phyloP scores from a whole-genome alignment of 768 basidiomycete genomes.

The Lactifluus echinatus region DNA sequence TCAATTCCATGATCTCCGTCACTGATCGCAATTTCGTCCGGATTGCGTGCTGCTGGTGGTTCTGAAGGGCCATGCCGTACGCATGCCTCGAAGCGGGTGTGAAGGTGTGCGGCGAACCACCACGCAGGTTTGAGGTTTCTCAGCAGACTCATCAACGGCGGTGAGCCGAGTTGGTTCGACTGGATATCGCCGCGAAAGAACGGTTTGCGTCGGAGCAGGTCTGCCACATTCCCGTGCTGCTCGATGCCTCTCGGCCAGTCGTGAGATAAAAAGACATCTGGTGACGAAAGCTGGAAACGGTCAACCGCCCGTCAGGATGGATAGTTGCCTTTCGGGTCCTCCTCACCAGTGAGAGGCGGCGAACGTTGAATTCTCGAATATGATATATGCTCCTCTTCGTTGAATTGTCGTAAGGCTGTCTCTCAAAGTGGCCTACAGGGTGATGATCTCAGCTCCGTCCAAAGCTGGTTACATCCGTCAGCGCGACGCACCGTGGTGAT shows the following conservation, averaged over 20 bases:
- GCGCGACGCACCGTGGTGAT: conserved; percentile 42
- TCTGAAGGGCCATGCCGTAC: conserved; percentile 34
- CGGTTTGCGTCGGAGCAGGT: conserved; percentile 64
- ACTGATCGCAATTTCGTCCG: conserved; percentile 43
- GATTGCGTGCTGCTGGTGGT: conserved; percentile 27
- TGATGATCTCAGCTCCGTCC: background rate
- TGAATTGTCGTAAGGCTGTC: conserved; percentile 65
- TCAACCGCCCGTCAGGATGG: background rate
- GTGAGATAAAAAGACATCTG: conserved; percentile 84
- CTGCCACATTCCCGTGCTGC: conserved; percentile 60
- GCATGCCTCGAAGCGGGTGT: conserved; percentile 74
- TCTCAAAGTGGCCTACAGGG: conserved; percentile 65
- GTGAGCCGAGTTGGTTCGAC: conserved; percentile 69
- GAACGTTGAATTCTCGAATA: conserved; percentile 76
- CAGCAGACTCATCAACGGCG: conserved; percentile 74
- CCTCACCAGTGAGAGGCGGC: conserved; percentile 66
- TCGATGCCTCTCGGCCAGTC: conserved; percentile 93
- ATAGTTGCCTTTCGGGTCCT: no score
- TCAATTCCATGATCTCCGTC: conserved; percentile 30
- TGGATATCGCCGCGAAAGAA: conserved; percentile 68
- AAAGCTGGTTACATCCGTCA: conserved; percentile 12
- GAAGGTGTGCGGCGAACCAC: conserved; percentile 94
- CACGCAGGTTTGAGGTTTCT: conserved; percentile 62
- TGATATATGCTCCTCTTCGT: conserved; percentile 85
- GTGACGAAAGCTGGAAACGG: conserved; percentile 41